Evolutionary conservation across 2,329 filamentous ascomycete species (phyloP).

Genomic region (Ophiostoma montium): DNA sequence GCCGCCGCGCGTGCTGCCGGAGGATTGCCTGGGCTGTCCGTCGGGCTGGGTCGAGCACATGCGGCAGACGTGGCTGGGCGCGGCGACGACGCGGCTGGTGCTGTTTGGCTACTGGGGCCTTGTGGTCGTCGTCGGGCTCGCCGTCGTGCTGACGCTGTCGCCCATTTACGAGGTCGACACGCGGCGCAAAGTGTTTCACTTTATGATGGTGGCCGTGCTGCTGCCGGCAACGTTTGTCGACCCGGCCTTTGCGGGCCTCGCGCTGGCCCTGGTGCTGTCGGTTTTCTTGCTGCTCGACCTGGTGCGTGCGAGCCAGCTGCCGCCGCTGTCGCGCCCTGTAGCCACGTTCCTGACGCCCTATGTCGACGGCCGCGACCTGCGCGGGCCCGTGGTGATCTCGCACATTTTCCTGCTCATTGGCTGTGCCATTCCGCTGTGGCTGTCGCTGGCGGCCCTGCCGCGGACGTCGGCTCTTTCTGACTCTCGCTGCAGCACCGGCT

Average conservation of each 20-base stretch:
- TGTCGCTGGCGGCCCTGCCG: slow-evolving; percentile 58
- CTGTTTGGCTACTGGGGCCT: slow-evolving; percentile 60
- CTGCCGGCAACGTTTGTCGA: slow-evolving; percentile 78
- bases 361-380: slow-evolving; percentile 82
- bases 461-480: slow-evolving; percentile 23
- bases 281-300: slow-evolving; percentile 83
- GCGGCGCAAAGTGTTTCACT: slow-evolving; percentile 91
- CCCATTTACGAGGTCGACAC: slow-evolving; percentile 84
- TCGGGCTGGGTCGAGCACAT: slow-evolving; percentile 50
- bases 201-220: slow-evolving; percentile 96
- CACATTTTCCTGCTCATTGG: slow-evolving; percentile 94
- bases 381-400: slow-evolving; percentile 86
- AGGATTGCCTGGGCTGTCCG: slow-evolving; percentile 24
- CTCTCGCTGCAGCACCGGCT: slow-evolving; percentile 22
- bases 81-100: slow-evolving; percentile 65
- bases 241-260: slow-evolving; percentile 67
- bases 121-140: slow-evolving; percentile 57
- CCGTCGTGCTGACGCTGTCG: slow-evolving; percentile 60
- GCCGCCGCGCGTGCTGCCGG: slow-evolving; percentile 26
- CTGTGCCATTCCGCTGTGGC: slow-evolving; percentile 88
- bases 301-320: slow-evolving; percentile 78
- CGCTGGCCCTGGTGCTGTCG: slow-evolving; percentile 63
- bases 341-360: slow-evolving; percentile 83
- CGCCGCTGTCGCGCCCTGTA: slow-evolving; percentile 74
- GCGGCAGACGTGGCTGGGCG: slow-evolving; percentile 46